A percentile compares a stretch with the other conserved stretches of the same genome.
Conservation (phyloP, 177 flowering plant species). For the Vitis hybrid region DNA sequence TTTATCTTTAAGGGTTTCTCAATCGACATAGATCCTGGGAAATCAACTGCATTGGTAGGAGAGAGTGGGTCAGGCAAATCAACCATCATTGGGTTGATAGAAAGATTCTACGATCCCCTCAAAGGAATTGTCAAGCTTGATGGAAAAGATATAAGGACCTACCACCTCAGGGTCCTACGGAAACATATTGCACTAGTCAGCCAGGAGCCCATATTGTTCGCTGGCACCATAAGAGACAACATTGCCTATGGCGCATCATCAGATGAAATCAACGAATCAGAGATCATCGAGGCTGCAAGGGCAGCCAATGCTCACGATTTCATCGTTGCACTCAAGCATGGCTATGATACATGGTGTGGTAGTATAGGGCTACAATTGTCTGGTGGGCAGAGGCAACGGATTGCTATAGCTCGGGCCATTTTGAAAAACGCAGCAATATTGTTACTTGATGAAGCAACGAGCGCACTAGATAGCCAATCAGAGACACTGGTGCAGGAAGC, state of each 20-base stretch:
- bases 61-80: conserved; percentile 90
- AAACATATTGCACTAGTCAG: conserved; percentile 75
- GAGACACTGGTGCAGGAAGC: conserved; percentile 88
- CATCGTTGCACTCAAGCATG: conserved; percentile 58
- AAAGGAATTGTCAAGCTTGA: conserved; percentile 60
- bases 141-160: conserved; percentile 57
- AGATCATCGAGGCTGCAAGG: conserved; percentile 61
- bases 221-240: conserved; percentile 70
- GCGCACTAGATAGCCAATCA: conserved; percentile 79
- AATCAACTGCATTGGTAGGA: conserved; percentile 81
- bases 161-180: conserved; percentile 53
- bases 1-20: conserved; percentile 63
- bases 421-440: conserved; percentile 63
- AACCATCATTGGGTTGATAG: conserved; percentile 71
- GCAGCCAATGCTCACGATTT: conserved; percentile 84
- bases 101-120: conserved; percentile 73
- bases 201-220: conserved; percentile 80
- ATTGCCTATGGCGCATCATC: conserved; percentile 53
- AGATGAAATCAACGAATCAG: conserved; percentile 37
- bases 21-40: conserved; percentile 61
- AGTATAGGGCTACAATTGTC: conserved; percentile 76
- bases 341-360: conserved; percentile 77
- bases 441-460: conserved; percentile 77
- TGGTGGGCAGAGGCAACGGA: conserved; percentile 86
- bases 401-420: conserved; percentile 85